Percentiles rank a stretch among this genome's conserved stretches.
These are phyloP conservation scores for Colletotrichum lupini DNA, from an alignment of 2,329 filamentous ascomycete species.

Conservation along the genomic window DNA sequence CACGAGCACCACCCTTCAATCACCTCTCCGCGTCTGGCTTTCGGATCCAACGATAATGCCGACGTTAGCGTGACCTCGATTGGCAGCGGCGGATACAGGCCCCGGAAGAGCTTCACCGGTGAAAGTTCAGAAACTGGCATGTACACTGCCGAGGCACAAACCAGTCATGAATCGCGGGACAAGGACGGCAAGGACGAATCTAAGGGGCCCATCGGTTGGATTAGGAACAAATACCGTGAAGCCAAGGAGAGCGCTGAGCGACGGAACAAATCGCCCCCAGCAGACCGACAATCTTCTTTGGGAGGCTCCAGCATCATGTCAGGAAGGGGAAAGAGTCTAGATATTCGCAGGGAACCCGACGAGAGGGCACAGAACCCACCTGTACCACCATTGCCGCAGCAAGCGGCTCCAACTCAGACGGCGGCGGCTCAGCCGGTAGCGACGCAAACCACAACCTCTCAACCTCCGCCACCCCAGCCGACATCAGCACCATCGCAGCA, in stretches of 20 bases:
- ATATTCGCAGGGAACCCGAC: constrained; percentile 52
- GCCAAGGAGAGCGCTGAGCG: constrained; percentile 67
- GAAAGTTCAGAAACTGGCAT: constrained; percentile 61
- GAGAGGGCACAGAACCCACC: constrained; percentile 25
- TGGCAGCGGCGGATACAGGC: constrained; percentile 66
- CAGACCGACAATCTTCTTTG: constrained; percentile 47
- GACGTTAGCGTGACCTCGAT: constrained; percentile 76
- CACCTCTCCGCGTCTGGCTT: constrained; percentile 55
- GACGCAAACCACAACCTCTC: neutral
- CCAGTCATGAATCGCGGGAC: constrained; percentile 47
- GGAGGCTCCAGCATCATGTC: constrained; percentile 41
- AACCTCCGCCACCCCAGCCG: neutral
- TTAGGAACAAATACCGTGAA: constrained; percentile 70
- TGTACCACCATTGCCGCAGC: constrained; percentile 1
- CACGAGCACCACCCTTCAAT: constrained; percentile 61
- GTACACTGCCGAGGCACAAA: constrained; percentile 51
- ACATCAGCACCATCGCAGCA: neutral
- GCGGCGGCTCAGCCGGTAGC: neutral
- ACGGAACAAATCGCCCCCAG: constrained; percentile 67
- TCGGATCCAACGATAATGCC: constrained; percentile 73
- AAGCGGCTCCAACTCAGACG: neutral
- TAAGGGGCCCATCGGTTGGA: constrained; percentile 66
- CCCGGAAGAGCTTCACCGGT: constrained; percentile 61
- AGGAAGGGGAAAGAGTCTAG: constrained; percentile 51
- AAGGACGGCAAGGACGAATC: constrained; percentile 59